Evolutionary conservation across 257 asterid species (phyloP).

Genomic region (Gynochthodes officinalis): DNA sequence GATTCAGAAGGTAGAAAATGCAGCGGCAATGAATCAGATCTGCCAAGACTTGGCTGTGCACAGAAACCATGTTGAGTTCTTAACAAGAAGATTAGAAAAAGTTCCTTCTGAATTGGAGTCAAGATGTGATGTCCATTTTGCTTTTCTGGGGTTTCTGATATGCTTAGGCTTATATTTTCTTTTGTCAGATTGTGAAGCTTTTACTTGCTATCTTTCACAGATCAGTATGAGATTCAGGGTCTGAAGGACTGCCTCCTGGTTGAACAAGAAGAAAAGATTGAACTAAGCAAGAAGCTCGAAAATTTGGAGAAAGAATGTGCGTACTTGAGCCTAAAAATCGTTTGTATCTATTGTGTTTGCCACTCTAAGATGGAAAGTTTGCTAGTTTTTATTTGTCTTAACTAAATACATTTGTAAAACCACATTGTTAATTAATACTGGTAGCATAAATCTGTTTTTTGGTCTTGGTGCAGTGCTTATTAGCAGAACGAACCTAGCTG

Average conservation of each 20-base stretch:
- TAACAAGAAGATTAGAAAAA: slow-evolving; percentile 29
- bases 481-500: slow-evolving; percentile 34
- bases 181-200: background rate
- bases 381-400: background rate
- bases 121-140: slow-evolving; percentile 24
- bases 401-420: no score
- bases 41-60: slow-evolving; percentile 29
- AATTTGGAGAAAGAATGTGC: slow-evolving; percentile 41
- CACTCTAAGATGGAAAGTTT: background rate
- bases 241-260: slow-evolving; percentile 40
- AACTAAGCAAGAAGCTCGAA: slow-evolving; percentile 32
- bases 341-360: background rate
- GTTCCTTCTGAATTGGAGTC: slow-evolving; percentile 34
- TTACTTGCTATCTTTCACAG: slow-evolving; percentile 18
- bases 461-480: slow-evolving; percentile 26
- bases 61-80: slow-evolving; percentile 26
- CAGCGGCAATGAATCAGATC: slow-evolving; percentile 27
- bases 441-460: background rate
- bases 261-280: slow-evolving; percentile 41
- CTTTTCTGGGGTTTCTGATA: background rate
- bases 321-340: slow-evolving; percentile 7
- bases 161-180: background rate
- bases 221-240: slow-evolving; percentile 40
- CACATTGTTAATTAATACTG: background rate
- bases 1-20: slow-evolving; percentile 24